Conservation (phyloP, 768 basidiomycete genomes). For the Asterophora parasitica region DNA sequence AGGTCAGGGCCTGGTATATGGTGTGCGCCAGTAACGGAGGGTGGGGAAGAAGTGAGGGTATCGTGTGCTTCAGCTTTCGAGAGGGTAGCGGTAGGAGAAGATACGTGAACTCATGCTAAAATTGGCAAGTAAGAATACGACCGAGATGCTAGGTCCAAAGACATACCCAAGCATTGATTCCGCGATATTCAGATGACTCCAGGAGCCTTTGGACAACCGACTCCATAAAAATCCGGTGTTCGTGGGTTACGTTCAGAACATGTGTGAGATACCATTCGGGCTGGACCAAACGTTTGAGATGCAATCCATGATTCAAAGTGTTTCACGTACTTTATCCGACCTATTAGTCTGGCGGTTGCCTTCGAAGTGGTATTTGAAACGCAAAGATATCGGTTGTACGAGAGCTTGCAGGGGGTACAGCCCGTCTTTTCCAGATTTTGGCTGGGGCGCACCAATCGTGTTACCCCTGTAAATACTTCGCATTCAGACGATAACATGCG, state of each 20-base stretch:
- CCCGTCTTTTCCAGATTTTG: slow-evolving; percentile 41
- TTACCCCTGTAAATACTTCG: slow-evolving; percentile 40
- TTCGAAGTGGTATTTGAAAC: slow-evolving; percentile 97
- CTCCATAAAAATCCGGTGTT: slow-evolving; percentile 81
- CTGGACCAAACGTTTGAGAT: slow-evolving; percentile 31
- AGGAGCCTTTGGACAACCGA: slow-evolving; percentile 67
- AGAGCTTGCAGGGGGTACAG: slow-evolving; percentile 85
- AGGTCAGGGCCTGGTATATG: slow-evolving; percentile 85
- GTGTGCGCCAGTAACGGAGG: slow-evolving; percentile 92
- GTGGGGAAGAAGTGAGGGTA: slow-evolving; percentile 68
- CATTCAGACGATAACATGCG: background rate
- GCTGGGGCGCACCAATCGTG: slow-evolving; percentile 28
- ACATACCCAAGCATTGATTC: slow-evolving; percentile 74
- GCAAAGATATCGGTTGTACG: slow-evolving; percentile 72
- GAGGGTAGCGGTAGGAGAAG: slow-evolving; percentile 75
- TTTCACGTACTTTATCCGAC: slow-evolving; percentile 71
- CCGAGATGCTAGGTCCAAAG: background rate
- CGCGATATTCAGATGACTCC: slow-evolving; percentile 52
- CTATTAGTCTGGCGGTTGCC: slow-evolving; percentile 82
- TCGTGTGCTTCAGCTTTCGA: slow-evolving; percentile 67
- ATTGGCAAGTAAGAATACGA: slow-evolving; percentile 3
- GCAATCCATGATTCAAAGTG: background rate
- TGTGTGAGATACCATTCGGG: slow-evolving; percentile 98
- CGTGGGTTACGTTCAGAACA: slow-evolving; percentile 79
- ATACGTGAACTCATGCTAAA: slow-evolving; percentile 76